phyloP scores from a whole-genome alignment of 2,329 filamentous ascomycete genomes.

The Cercospora sp. region DNA sequence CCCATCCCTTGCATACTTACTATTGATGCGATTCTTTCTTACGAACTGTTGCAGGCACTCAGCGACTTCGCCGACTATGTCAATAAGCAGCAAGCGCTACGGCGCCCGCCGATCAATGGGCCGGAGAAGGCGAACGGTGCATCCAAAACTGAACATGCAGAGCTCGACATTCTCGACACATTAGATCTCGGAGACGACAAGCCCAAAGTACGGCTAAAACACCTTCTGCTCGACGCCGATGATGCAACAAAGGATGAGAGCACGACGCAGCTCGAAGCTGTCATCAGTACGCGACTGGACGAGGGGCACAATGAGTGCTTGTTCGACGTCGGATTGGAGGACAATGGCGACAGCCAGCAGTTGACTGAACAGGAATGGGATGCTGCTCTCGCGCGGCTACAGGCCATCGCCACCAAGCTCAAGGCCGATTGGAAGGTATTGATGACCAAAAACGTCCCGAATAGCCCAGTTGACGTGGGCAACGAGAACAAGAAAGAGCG shows the following conservation, averaged over 20 bases:
- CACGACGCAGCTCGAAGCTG: constrained; percentile 61
- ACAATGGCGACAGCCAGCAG: constrained; percentile 81
- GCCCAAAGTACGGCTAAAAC: constrained; percentile 68
- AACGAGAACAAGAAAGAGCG: constrained; percentile 65
- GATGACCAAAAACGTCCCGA: constrained; percentile 80
- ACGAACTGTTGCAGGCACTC: constrained; percentile 71
- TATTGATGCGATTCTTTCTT: not conserved
- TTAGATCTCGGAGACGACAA: constrained; percentile 70
- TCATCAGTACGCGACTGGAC: constrained; percentile 68
- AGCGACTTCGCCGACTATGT: constrained; percentile 98
- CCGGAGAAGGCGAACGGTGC: constrained; percentile 36
- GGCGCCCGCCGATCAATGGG: constrained; percentile 45
- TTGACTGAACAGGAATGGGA: constrained; percentile 76
- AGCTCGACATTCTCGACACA: constrained; percentile 85
- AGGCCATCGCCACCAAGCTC: constrained; percentile 62
- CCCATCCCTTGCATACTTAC: not conserved
- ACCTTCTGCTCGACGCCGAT: constrained; percentile 66
- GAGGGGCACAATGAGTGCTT: constrained; percentile 88
- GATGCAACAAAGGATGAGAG: constrained; percentile 55
- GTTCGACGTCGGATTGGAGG: constrained; percentile 89
- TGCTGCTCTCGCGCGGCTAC: constrained; percentile 65
- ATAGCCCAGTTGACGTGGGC: constrained; percentile 70
- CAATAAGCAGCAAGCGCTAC: constrained; percentile 82
- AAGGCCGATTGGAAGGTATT: constrained; percentile 78
- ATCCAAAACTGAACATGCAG: constrained; percentile 72